Evolutionary conservation across 495 filamentous ascomycete genomes (phyloP).

Genomic region (Penicillium chermesinum): DNA sequence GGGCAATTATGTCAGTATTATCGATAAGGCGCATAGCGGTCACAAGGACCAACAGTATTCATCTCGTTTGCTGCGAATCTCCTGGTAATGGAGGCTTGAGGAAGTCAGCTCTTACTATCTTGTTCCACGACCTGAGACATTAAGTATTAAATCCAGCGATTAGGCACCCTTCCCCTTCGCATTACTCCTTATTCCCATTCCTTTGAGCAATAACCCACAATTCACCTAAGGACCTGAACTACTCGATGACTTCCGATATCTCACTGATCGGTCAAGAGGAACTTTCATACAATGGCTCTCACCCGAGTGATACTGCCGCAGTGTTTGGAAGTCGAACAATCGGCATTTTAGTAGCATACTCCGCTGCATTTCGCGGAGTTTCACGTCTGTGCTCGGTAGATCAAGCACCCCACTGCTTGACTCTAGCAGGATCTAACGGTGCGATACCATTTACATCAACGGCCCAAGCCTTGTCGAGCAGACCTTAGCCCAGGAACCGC

Average conservation of each 20-base stretch:
- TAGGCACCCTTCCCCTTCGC: constrained; percentile 32
- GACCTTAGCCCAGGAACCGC: constrained; percentile 1
- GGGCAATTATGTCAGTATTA: not conserved
- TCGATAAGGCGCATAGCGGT: not conserved
- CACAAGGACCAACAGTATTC: constrained; percentile 7
- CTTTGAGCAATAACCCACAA: constrained; percentile 6
- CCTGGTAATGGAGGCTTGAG: not conserved
- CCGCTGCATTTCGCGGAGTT: constrained; percentile 36
- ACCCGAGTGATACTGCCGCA: constrained; percentile 33
- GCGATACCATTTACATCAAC: constrained; percentile 29
- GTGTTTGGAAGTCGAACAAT: constrained; percentile 41
- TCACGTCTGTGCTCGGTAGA: constrained; percentile 46
- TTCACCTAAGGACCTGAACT: constrained; percentile 22
- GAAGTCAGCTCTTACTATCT: not conserved
- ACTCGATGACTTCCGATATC: constrained; percentile 30
- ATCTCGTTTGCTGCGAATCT: not conserved
- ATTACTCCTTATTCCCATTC: constrained; percentile 22
- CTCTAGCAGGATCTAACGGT: constrained; percentile 45
- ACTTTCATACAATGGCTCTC: constrained; percentile 20
- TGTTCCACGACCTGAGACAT: not conserved
- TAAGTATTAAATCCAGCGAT: not conserved
- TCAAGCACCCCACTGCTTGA: constrained; percentile 40
- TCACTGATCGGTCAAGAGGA: constrained; percentile 29
- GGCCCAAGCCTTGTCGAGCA: constrained; percentile 34
- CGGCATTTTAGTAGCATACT: constrained; percentile 33